phyloP scores from a whole-genome alignment of 2,329 filamentous ascomycete genomes.

The Arthrocladium fulminans region DNA sequence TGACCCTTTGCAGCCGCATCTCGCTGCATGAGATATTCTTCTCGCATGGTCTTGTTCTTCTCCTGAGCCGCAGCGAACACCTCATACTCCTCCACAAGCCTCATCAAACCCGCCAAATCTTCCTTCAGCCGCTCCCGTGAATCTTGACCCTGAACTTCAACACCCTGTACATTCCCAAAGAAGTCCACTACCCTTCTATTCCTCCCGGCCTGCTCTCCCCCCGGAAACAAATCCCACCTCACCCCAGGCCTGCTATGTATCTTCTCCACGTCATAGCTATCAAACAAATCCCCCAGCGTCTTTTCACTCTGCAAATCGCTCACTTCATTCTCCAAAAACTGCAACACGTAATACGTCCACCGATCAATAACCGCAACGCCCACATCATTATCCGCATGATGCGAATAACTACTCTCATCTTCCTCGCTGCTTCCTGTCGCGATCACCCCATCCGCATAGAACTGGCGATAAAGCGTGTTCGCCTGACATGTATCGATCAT shows the following conservation, averaged over 20 bases:
- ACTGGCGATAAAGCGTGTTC: slow-evolving; percentile 97
- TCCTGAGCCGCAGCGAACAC: slow-evolving; percentile 18
- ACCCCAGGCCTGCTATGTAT: slow-evolving; percentile 90
- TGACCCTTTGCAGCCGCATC: slow-evolving; percentile 6
- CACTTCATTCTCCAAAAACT: slow-evolving; percentile 88
- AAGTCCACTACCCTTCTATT: slow-evolving; percentile 87
- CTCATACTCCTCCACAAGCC: slow-evolving; percentile 45
- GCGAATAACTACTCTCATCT: slow-evolving; percentile 92
- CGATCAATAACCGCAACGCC: slow-evolving; percentile 97
- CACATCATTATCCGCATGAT: slow-evolving; percentile 96
- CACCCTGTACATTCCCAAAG: slow-evolving; percentile 95
- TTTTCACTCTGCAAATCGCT: slow-evolving; percentile 77
- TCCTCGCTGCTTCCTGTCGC: slow-evolving; percentile 94
- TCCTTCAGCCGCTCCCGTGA: slow-evolving; percentile 46
- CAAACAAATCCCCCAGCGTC: slow-evolving; percentile 87
- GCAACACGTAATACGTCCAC: slow-evolving; percentile 97
- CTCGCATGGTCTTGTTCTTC: slow-evolving; percentile 17
- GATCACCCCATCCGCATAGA: slow-evolving; percentile 97
- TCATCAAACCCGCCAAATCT: slow-evolving; percentile 65
- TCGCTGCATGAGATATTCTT: slow-evolving; percentile 9
- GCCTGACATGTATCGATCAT: slow-evolving; percentile 99
- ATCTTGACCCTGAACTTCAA: slow-evolving; percentile 67
- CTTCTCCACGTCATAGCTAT: slow-evolving; percentile 89
- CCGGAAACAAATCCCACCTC: slow-evolving; percentile 88
- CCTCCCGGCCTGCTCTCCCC: slow-evolving; percentile 67